Percentiles rank a stretch among this genome's conserved stretches.
Conservation (phyloP, 345 rosid genomes). For the Noccaea caerulescens region DNA sequence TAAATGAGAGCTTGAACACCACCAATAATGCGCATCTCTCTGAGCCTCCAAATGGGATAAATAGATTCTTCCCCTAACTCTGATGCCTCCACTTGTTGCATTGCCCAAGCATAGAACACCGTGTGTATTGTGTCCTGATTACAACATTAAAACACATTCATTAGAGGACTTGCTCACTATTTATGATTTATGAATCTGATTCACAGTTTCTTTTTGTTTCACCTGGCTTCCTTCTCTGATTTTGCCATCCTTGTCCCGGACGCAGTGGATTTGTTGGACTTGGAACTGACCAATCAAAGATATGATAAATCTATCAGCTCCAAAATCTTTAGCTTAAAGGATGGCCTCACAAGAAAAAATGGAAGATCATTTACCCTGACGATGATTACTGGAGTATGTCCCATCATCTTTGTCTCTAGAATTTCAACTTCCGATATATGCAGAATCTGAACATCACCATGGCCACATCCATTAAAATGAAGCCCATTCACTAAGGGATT, state of each 20-base stretch:
- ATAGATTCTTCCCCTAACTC: conserved; percentile 87
- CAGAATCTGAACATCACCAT: conserved; percentile 61
- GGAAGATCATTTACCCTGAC: conserved; percentile 61
- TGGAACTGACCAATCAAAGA: conserved; percentile 62
- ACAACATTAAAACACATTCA: conserved; percentile 11
- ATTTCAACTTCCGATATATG: conserved; percentile 90
- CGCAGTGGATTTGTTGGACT: conserved; percentile 83
- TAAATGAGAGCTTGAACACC: conserved; percentile 84
- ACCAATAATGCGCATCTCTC: conserved; percentile 76
- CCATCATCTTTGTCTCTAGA: conserved; percentile 93
- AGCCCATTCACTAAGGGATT: conserved; percentile 5
- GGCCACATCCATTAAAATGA: conserved; percentile 8
- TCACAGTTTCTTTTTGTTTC: conserved; percentile 15
- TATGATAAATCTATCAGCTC: conserved; percentile 27
- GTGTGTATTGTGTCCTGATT: conserved; percentile 84
- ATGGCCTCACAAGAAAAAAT: conserved; percentile 7
- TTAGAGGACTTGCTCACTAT: not conserved
- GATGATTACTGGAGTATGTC: conserved; percentile 72
- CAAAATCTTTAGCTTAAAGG: conserved; percentile 6
- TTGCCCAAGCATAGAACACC: conserved; percentile 85
- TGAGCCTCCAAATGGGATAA: conserved; percentile 88
- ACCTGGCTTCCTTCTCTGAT: conserved; percentile 93
- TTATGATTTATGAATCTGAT: not conserved
- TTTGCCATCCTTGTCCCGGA: conserved; percentile 71
- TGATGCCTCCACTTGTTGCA: conserved; percentile 86